Conservation (phyloP, 2,329 filamentous ascomycete species). For the Aspergillus carbonarius region DNA sequence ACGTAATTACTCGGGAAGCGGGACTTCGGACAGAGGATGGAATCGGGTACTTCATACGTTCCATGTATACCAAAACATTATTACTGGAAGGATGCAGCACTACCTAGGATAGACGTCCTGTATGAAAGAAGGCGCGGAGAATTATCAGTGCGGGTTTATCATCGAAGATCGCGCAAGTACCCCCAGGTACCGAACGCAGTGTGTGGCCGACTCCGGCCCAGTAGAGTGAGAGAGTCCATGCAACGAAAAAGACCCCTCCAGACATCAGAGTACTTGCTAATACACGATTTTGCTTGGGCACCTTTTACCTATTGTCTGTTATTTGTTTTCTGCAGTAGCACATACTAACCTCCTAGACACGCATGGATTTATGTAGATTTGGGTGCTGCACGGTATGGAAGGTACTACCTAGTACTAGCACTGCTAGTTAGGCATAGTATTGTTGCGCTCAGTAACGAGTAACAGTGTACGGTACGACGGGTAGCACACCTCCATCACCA, state of each 20-base stretch:
- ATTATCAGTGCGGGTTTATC: constrained; percentile 1
- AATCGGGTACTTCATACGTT: background rate
- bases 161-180: constrained; percentile 3
- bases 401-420: constrained; percentile 1
- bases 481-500: constrained; percentile 4
- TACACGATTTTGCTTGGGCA: background rate
- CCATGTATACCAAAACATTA: background rate
- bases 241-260: background rate
- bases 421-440: background rate
- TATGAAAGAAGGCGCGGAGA: constrained; percentile 2
- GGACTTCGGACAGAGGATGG: background rate
- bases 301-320: background rate
- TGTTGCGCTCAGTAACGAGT: background rate
- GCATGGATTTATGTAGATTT: background rate
- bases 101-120: background rate
- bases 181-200: background rate
- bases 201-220: background rate
- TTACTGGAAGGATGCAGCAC: background rate
- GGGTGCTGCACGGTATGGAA: background rate
- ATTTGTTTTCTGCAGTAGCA: background rate
- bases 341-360: background rate
- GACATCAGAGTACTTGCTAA: background rate
- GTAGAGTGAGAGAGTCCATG: background rate
- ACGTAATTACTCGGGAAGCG: background rate
- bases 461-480: background rate